These are phyloP conservation scores for Streptanthus diversifolius DNA, from an alignment of 345 rosid species.

Conservation along the genomic window DNA sequence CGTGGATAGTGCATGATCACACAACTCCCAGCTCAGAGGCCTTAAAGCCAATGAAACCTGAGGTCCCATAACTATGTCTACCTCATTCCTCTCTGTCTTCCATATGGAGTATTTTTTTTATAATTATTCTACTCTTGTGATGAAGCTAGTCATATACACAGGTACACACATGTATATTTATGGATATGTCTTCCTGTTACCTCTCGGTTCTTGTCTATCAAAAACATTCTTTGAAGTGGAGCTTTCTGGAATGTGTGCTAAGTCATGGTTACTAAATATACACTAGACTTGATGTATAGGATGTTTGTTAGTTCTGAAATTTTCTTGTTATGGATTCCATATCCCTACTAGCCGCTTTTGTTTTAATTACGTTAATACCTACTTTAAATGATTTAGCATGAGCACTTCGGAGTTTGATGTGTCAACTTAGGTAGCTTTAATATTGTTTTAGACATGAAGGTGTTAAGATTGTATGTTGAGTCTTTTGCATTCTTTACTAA, in stretches of 20 bases:
- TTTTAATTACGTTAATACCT: background rate
- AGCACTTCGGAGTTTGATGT: background rate
- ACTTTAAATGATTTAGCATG: background rate
- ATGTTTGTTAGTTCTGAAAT: background rate
- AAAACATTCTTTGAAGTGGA: background rate
- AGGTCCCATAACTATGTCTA: slow-evolving; percentile 18
- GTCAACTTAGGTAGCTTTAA: background rate
- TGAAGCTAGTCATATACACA: background rate
- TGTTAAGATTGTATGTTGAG: background rate
- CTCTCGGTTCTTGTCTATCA: background rate
- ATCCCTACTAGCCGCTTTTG: background rate
- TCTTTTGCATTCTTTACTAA: background rate
- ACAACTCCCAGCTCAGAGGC: slow-evolving; percentile 19
- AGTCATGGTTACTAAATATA: background rate
- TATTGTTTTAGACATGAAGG: background rate
- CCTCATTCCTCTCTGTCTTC: background rate
- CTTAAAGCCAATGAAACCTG: background rate
- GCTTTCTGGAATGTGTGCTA: background rate
- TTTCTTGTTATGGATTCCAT: slow-evolving; percentile 6
- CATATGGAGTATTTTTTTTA: background rate
- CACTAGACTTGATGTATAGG: background rate
- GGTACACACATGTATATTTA: background rate
- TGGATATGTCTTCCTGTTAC: background rate
- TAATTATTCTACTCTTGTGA: background rate
- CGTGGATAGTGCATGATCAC: slow-evolving; percentile 32